These are phyloP conservation scores for Suhomyces guaymorum DNA, from an alignment of 1,139 yeast genomes.

Conservation along the genomic window DNA sequence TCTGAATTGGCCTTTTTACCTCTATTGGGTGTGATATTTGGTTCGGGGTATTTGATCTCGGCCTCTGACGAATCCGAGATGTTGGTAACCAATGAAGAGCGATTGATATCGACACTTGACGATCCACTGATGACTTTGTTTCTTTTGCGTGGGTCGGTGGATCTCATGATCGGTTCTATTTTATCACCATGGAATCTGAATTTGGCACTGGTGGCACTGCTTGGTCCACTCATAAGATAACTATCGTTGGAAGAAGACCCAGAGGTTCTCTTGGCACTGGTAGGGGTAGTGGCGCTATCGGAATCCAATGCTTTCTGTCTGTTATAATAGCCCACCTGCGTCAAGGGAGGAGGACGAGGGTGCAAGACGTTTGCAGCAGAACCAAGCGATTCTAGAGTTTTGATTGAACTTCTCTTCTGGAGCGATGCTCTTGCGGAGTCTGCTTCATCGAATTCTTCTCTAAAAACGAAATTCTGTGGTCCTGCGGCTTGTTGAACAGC, in stretches of 20 bases:
- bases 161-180: slow-evolving; percentile 13
- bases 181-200: slow-evolving; percentile 17
- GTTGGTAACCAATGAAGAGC: slow-evolving; percentile 18
- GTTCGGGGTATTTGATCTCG: slow-evolving; percentile 24
- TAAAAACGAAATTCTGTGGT: slow-evolving; percentile 24
- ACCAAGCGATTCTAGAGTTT: slow-evolving; percentile 11
- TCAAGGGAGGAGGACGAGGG: slow-evolving; percentile 5
- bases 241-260: slow-evolving; percentile 10
- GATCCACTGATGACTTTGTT: slow-evolving; percentile 21
- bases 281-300: slow-evolving; percentile 5
- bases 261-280: slow-evolving; percentile 8
- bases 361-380: slow-evolving; percentile 11
- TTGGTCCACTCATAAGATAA: slow-evolving; percentile 5
- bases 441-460: slow-evolving; percentile 35
- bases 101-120: slow-evolving; percentile 20
- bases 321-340: slow-evolving; percentile 1
- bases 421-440: slow-evolving; percentile 6
- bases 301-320: slow-evolving; percentile 9
- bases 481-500: slow-evolving; percentile 3
- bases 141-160: slow-evolving; percentile 12
- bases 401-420: slow-evolving; percentile 5
- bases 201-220: slow-evolving; percentile 16
- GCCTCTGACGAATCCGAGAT: slow-evolving; percentile 17
- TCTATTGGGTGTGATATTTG: slow-evolving; percentile 19
- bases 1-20: slow-evolving; percentile 2